These are phyloP conservation scores for Trichomonascus vanleenenianus DNA, from an alignment of 805 yeast genomes.

Conservation along the genomic window DNA sequence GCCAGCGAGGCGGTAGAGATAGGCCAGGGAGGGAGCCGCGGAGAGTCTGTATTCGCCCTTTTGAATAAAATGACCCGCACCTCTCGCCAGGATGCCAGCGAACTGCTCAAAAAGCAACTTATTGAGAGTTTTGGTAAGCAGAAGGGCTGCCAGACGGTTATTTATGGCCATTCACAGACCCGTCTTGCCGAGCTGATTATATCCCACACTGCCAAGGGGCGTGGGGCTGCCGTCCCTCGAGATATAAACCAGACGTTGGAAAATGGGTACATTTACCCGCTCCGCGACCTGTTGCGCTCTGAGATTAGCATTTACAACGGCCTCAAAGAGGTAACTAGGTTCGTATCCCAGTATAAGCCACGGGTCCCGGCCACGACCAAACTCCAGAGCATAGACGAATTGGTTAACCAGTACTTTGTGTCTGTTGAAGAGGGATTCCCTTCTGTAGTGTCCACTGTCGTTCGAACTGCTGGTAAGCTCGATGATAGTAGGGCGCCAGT, in stretches of 20 bases:
- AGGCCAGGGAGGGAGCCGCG: too few species aligned
- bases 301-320: slow-evolving; percentile 55
- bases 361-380: slow-evolving; percentile 41
- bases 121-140: slow-evolving; percentile 40
- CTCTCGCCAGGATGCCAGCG: slow-evolving; percentile 54
- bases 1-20: not conserved
- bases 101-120: slow-evolving; percentile 40
- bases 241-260: not conserved
- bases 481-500: not conserved
- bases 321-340: slow-evolving; percentile 34
- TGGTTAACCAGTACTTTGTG: slow-evolving; percentile 64
- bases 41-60: slow-evolving; percentile 5
- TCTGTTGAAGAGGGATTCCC: slow-evolving; percentile 73
- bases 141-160: slow-evolving; percentile 43
- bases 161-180: slow-evolving; percentile 78
- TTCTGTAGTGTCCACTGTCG: slow-evolving; percentile 86
- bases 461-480: slow-evolving; percentile 77
- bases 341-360: slow-evolving; percentile 22
- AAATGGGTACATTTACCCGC: slow-evolving; percentile 47
- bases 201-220: slow-evolving; percentile 74
- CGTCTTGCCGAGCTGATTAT: slow-evolving; percentile 73
- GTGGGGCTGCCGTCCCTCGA: slow-evolving; percentile 48
- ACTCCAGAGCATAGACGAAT: slow-evolving; percentile 74
- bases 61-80: slow-evolving; percentile 34
- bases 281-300: slow-evolving; percentile 63